phyloP scores from a whole-genome alignment of 78 protist genomes.

The Guillardia theta region DNA sequence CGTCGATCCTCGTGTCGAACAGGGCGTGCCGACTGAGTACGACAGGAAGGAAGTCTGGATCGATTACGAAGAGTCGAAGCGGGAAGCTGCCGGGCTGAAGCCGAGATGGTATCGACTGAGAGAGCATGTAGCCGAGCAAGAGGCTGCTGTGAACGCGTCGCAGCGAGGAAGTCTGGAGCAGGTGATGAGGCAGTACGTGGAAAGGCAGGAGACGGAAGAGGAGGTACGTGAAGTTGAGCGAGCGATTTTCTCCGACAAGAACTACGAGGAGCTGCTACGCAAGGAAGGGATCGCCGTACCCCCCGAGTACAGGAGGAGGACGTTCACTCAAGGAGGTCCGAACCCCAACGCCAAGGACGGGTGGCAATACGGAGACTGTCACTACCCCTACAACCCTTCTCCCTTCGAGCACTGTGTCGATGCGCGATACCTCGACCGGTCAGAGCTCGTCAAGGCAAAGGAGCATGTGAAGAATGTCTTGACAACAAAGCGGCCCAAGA shows the following conservation, averaged over 20 bases:
- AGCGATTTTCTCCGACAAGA: no score
- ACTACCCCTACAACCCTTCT: neutral
- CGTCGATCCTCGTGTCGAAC: neutral
- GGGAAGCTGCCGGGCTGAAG: neutral
- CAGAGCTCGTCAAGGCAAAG: neutral
- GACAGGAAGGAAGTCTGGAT: neutral
- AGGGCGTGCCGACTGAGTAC: neutral
- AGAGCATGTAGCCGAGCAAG: neutral
- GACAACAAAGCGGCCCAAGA: neutral
- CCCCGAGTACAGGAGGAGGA: neutral
- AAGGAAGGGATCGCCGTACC: neutral
- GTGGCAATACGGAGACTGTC: neutral
- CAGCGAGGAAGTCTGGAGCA: no score
- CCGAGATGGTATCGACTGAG: neutral
- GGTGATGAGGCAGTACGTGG: no score
- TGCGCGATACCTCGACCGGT: neutral
- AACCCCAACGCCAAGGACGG: neutral
- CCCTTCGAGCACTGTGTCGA: neutral
- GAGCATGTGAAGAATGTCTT: neutral
- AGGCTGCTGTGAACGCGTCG: neutral
- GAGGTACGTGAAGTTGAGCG: no score
- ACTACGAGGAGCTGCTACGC: neutral
- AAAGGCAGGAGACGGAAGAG: neutral
- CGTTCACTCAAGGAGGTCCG: neutral
- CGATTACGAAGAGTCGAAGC: neutral